These are phyloP conservation scores for Magnusiomyces paraingens DNA, from an alignment of 1,139 yeast genomes.

Conservation along the genomic window DNA sequence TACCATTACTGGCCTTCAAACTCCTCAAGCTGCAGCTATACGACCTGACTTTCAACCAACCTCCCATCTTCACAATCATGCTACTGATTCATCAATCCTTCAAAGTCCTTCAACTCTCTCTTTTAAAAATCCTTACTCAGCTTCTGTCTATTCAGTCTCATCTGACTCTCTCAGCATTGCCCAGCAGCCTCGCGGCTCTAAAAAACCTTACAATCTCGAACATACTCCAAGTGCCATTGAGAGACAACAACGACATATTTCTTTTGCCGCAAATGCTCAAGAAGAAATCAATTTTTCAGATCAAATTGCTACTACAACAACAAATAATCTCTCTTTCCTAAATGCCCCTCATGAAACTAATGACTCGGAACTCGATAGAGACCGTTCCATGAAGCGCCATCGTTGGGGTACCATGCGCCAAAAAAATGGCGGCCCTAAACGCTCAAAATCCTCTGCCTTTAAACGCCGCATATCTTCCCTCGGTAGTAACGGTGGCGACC, in stretches of 20 bases:
- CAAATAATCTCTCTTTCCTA: neutral
- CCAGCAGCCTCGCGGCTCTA: too few relatives aligned
- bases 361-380: slow-evolving; percentile 19
- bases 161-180: too few relatives aligned
- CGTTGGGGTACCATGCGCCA: slow-evolving; percentile 91
- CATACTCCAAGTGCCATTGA: neutral
- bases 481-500: slow-evolving; percentile 2
- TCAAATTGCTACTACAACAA: neutral
- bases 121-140: too few relatives aligned
- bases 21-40: neutral
- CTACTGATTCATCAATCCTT: neutral
- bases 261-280: slow-evolving; percentile 13
- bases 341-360: neutral
- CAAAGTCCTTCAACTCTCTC: neutral
- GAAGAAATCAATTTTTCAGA: neutral
- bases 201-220: too few relatives aligned
- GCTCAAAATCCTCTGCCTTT: slow-evolving; percentile 14
- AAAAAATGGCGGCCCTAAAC: slow-evolving; percentile 60
- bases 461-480: slow-evolving; percentile 27
- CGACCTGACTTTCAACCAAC: neutral
- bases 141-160: too few relatives aligned
- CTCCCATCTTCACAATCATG: neutral
- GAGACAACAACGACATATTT: slow-evolving; percentile 15
- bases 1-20: neutral
- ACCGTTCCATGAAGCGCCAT: slow-evolving; percentile 53